Percentiles rank a stretch among this genome's conserved stretches.
Conservation (phyloP, 805 yeast species). For the Kazachstania viticola region DNA sequence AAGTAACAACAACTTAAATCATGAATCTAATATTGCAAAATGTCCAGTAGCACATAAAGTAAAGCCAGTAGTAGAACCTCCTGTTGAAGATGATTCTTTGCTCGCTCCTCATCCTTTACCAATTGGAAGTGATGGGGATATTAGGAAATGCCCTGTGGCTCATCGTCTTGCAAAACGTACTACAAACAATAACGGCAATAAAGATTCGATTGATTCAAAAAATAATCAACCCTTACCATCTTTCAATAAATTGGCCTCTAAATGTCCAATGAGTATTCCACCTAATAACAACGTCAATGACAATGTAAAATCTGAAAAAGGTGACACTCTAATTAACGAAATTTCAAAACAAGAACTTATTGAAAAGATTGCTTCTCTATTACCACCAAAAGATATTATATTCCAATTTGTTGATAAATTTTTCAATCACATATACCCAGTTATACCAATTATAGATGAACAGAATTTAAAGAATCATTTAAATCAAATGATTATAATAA, state of each 20-base stretch:
- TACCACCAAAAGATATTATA: conserved; percentile 45
- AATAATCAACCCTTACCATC: conserved; percentile 11
- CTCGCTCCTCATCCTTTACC: conserved; percentile 4
- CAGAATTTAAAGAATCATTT: conserved; percentile 25
- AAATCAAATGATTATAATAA: conserved; percentile 14
- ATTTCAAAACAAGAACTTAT: conserved; percentile 10
- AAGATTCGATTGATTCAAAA: neutral
- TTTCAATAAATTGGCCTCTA: conserved; percentile 16
- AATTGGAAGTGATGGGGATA: conserved; percentile 1
- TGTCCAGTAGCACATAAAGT: conserved; percentile 13
- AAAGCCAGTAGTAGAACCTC: neutral
- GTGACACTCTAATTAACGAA: neutral
- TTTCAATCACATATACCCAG: conserved; percentile 49
- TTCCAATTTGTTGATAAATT: conserved; percentile 49
- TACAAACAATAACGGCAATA: neutral
- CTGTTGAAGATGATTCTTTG: neutral
- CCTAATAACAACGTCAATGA: neutral
- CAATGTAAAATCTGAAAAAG: neutral
- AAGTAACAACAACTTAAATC: too few relatives aligned
- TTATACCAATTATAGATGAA: conserved; percentile 58
- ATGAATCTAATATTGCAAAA: conserved; percentile 3
- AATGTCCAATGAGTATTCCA: conserved; percentile 20
- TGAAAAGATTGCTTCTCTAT: conserved; percentile 26
- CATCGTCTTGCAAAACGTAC: conserved; percentile 3
- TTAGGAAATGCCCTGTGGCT: conserved; percentile 12